Percentiles rank a stretch among this genome's conserved stretches.
Evolutionary conservation across 129 eudicot species (phyloP).

Genomic region (Oenanthe sinensis): DNA sequence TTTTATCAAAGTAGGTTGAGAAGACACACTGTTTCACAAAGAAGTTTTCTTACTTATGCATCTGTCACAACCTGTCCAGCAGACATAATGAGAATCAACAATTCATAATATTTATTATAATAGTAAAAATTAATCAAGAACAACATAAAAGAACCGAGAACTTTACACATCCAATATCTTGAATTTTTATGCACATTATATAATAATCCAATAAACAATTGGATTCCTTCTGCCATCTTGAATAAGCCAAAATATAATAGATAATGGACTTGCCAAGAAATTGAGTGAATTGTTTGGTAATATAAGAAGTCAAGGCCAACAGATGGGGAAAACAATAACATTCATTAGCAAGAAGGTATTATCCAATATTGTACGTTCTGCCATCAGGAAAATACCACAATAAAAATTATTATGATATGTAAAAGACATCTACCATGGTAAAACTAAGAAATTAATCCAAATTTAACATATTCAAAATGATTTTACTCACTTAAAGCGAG

Average conservation of each 20-base stretch:
- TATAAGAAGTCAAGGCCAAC: slow-evolving; percentile 49
- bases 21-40: too few species aligned
- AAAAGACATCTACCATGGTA: background rate
- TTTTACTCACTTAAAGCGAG: slow-evolving; percentile 33
- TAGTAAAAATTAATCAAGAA: too few species aligned
- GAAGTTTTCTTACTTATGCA: too few species aligned
- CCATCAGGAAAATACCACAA: background rate
- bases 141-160: too few species aligned
- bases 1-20: too few species aligned
- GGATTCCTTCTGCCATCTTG: too few species aligned
- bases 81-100: too few species aligned
- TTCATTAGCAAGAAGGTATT: slow-evolving; percentile 37
- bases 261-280: slow-evolving; percentile 53
- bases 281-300: slow-evolving; percentile 47
- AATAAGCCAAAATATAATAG: background rate
- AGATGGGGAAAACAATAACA: slow-evolving; percentile 58
- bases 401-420: background rate
- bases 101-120: too few species aligned
- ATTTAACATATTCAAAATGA: background rate
- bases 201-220: too few species aligned
- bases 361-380: background rate
- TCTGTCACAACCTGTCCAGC: too few species aligned
- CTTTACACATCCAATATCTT: too few species aligned
- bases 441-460: background rate
- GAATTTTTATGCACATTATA: too few species aligned